Base-by-base conservation (phyloP, 1,139 yeast species). In the Nadsonia commutata region DNA sequence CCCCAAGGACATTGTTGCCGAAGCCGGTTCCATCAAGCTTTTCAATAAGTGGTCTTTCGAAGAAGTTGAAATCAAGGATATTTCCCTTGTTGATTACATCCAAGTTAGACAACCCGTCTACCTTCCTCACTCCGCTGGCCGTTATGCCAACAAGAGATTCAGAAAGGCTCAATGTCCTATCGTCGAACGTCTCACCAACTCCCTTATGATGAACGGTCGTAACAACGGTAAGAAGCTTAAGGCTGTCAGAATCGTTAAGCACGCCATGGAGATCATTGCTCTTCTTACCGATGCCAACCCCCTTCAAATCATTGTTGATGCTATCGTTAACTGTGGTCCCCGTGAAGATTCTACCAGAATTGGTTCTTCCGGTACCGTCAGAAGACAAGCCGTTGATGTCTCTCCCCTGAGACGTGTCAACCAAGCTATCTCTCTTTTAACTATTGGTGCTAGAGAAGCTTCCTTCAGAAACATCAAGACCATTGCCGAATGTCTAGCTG, bases 321-420 rank as follows among this genome's bases (percentile, higher is more conserved):
- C 98, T 63, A 82, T 93, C 67, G 88, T 86, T 76, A 93, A 93
- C 95, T 84, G 96, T 60, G 99, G 99, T 72, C 94, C 98, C 72
- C 86, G 98, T 80, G 99, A 93, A 80, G 99, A 93, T 76, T 85
- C 98, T 66, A 93, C 99, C 78, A 88, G 98, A 84, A 90, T 93
- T 64, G 99, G 99, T 76, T 88, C 97, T 67, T 88, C 97, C 65
- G 98, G 98, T 82, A 84, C 98, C 67, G 99, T 94, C 64, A 90
- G 98, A 82, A 86, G 99, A 82, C 98, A 93, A 78, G 98, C 99
- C 60, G 99, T 93, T 68, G 99, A 93, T 85, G 99, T 93, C 58
- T 88, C 98, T 66, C 99, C 99, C 67, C 80, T 93, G 71, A 88
- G 99, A 82, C 88, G 99, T 80, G 97, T 93, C 63, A 90, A 93